Percentiles rank a stretch among this genome's conserved stretches.
Conservation (phyloP, 2,329 filamentous ascomycete genomes). For the Hysterium pulicare region DNA sequence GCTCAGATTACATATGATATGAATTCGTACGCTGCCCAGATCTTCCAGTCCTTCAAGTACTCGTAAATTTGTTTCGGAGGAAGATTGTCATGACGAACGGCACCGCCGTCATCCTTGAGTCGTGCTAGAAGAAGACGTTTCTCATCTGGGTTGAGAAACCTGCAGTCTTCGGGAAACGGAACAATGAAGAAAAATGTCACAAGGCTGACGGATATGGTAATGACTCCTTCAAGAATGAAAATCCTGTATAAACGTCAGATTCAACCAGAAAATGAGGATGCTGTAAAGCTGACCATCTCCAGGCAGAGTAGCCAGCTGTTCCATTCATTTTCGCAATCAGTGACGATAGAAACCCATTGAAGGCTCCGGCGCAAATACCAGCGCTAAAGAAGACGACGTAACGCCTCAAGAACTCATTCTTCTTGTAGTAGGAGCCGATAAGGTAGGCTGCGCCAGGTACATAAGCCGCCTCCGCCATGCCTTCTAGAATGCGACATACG, state of each 20-base stretch:
- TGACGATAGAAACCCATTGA: constrained; percentile 53
- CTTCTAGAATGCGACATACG: constrained; percentile 26
- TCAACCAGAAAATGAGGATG: not conserved
- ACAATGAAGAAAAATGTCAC: constrained; percentile 51
- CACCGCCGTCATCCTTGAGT: constrained; percentile 45
- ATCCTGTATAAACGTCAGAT: constrained; percentile 35
- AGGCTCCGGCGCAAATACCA: constrained; percentile 53
- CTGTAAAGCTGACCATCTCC: constrained; percentile 27
- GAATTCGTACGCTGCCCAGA: constrained; percentile 51
- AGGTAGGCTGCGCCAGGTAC: constrained; percentile 27
- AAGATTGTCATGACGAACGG: constrained; percentile 44
- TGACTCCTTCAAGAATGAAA: constrained; percentile 59
- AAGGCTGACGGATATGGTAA: constrained; percentile 49
- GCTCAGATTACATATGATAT: constrained; percentile 48
- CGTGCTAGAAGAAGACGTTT: constrained; percentile 52
- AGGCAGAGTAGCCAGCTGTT: constrained; percentile 19
- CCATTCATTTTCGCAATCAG: constrained; percentile 34
- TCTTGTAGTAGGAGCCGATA: constrained; percentile 45
- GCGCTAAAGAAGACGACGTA: constrained; percentile 52
- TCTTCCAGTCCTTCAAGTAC: constrained; percentile 54
- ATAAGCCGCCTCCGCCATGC: constrained; percentile 29
- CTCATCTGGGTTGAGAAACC: constrained; percentile 51
- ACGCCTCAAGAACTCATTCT: constrained; percentile 52
- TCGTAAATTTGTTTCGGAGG: constrained; percentile 45
- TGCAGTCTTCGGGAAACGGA: constrained; percentile 46